Conservation (phyloP, 129 eudicot genomes). For the Centella asiatica region DNA sequence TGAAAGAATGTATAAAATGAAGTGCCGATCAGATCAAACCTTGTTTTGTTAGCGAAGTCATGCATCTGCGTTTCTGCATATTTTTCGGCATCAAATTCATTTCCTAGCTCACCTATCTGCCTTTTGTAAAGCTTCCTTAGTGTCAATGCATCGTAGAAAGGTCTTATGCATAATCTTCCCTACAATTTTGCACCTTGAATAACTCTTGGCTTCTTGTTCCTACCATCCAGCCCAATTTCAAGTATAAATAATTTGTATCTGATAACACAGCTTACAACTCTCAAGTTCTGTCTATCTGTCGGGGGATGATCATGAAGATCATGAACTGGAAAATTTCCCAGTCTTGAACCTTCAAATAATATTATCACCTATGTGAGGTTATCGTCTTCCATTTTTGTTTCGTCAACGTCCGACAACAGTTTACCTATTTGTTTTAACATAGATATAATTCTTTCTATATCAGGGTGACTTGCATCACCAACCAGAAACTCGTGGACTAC, state of each 20-base stretch:
- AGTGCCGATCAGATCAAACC: constrained; percentile 1
- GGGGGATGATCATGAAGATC: neutral
- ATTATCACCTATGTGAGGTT: neutral
- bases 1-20: no score
- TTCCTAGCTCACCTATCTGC: neutral
- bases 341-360: no score
- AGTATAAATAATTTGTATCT: neutral
- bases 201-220: neutral
- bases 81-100: no score
- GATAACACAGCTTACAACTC: neutral
- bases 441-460: constrained; percentile 2
- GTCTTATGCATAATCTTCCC: neutral
- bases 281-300: neutral
- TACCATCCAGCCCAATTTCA: neutral
- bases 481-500: constrained; percentile 1
- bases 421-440: neutral
- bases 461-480: neutral
- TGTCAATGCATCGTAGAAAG: neutral
- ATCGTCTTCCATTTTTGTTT: neutral
- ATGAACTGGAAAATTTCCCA: neutral
- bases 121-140: neutral
- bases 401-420: neutral
- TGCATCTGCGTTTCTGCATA: neutral
- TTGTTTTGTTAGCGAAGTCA: neutral
- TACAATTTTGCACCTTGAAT: neutral